Percentiles rank a stretch among this genome's conserved stretches.
These are phyloP conservation scores for Stylosanthes scabra DNA, from an alignment of 331 rosid genomes.

Conservation along the genomic window DNA sequence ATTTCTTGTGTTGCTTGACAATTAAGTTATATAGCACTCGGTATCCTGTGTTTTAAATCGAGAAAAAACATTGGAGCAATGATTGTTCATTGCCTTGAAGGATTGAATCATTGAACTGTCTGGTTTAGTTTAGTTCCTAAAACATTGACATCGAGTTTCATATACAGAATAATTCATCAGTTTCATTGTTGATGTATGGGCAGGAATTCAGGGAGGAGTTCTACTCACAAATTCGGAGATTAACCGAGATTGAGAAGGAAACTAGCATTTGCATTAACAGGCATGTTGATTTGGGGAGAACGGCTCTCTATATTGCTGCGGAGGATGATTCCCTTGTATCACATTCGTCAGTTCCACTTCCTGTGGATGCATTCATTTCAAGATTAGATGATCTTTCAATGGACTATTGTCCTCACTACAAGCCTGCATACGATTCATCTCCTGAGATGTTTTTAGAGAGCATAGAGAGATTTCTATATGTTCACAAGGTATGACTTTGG, in stretches of 20 bases:
- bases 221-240: constrained; percentile 65
- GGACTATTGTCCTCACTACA: constrained; percentile 80
- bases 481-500: constrained; percentile 58
- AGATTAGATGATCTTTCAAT: constrained; percentile 86
- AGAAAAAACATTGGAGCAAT: not conserved
- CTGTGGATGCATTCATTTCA: constrained; percentile 75
- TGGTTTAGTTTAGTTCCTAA: not conserved
- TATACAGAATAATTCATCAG: constrained; percentile 8
- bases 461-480: constrained; percentile 76
- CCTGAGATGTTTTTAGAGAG: constrained; percentile 78
- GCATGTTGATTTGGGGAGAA: constrained; percentile 79
- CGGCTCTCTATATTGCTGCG: constrained; percentile 85
- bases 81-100: not conserved
- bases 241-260: constrained; percentile 75
- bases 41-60: too few relatives aligned
- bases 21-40: too few relatives aligned
- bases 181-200: constrained; percentile 36
- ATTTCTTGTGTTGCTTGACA: not conserved
- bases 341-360: constrained; percentile 95
- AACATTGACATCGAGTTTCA: not conserved
- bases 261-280: constrained; percentile 90
- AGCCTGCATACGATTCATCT: constrained; percentile 59
- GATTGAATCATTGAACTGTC: not conserved
- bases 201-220: constrained; percentile 91
- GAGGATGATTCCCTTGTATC: constrained; percentile 97